Base-by-base conservation (phyloP, 352 stramenopile species). In the Phytophthora idaei region DNA sequence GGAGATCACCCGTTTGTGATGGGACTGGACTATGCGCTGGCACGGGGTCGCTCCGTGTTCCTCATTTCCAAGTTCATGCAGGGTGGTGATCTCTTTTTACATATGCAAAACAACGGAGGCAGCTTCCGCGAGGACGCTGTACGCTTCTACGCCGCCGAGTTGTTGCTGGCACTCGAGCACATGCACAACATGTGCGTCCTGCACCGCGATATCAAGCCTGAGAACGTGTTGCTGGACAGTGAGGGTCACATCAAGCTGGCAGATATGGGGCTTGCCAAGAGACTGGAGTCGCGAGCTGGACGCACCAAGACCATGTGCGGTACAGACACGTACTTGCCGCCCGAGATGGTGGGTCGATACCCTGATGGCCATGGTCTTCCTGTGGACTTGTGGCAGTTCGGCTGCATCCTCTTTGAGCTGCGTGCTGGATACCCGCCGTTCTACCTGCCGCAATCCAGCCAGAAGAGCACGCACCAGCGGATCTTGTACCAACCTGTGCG, bases 61-160 rank as follows among this genome's bases (percentile, higher is more conserved):
- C 77, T 99, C 27, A 93, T 99, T 25, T 96, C 99, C 27, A 98
- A 99, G 76, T 99, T 99, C 73, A 99, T 98, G 88, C 87, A 96
- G 6, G 98, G 98, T 8, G 98, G 98, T 7, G 97, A 99, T 72
- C 78, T 99, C 29, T 96, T 96, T 57, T 57, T 94, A 45, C 87
- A 96, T 68, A 90, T 96, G 85, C 87, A 95, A 65, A 92, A 93
- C 69, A 82, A 89, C 49, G 87, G 87, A 55, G 89, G 89, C 2
- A 90, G 77, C 54, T 93, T 96, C 42, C 72, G 72, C 15, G 85
- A 97, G 52, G 76, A 87, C 36, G 78, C 83, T 10, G 88, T 96
- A 4, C 71, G 75, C 7, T 97, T 97, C 58, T 97, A 97, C 71
- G 89, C 83, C 8, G 81, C 90, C 0, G 89, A 97, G 63, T 66